Evolutionary conservation across 192 early-diverging fungal genomes (phyloP), one percentile per base, ranked within the genome.

Genomic region (Backusella liffmaniae): DNA sequence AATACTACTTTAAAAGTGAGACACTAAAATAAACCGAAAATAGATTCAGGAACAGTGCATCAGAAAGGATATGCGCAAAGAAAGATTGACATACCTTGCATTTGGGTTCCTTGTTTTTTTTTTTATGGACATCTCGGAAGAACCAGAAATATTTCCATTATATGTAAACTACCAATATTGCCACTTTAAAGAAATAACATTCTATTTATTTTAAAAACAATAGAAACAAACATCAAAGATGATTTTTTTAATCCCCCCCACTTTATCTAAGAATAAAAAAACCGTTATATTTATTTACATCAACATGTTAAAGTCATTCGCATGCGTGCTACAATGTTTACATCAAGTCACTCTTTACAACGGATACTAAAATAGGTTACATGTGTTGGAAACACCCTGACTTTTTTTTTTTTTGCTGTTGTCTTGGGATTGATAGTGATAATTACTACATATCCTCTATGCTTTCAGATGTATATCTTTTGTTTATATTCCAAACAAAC

Each of bases 251-350:
- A 32, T 30, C 32, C 32, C 32, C 32, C 32, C 32, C 0, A 32
- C 32, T 32, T 32, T 3, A 32, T 32, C 3, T 32, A 32, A 32
- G 2, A 32, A 32, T 3, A 32, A 32, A 32, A 32, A 32, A 26
- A 26, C 26, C 32, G 32, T 32, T 32, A 32, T 59, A 12, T 59
- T 26, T 59, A 26, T 59, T 5, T 59, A 26, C 23, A 59, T 26
- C 3, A 59, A 26, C 46, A 59, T 59, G 56, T 59, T 10, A 26
- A 59, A 59, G 12, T 1, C 23, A 59, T 59, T 23, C 4, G 12
- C 56, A 59, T 59, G 23, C 23, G 18, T 59, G 56, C 56, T 59
- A 23, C 56, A 59, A 59, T 59, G 56, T 59, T 59, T 59, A 59
- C 23, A 29, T 23, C n/a, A 59, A 29, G 56, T 23, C 21, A 26